These are phyloP conservation scores for Cicer cuneatum DNA, from an alignment of 306 rosid species.

Conservation along the genomic window DNA sequence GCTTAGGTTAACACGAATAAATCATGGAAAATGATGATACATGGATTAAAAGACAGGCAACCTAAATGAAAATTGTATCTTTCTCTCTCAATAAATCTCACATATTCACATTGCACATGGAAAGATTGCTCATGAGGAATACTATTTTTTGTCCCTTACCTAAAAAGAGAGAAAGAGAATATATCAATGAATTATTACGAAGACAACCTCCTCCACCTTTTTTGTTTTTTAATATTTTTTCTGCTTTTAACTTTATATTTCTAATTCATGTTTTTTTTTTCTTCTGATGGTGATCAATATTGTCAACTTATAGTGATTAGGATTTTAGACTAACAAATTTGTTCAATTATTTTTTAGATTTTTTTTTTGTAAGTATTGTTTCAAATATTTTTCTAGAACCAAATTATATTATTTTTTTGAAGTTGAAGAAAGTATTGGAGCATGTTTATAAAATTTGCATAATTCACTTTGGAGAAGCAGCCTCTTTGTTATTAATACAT, in stretches of 20 bases:
- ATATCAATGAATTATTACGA: constrained; percentile 22
- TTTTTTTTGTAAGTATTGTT: not conserved
- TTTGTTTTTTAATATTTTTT: constrained; percentile 1
- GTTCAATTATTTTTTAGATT: not conserved
- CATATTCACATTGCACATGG: constrained; percentile 48
- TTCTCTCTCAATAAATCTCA: not conserved
- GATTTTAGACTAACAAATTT: constrained; percentile 2
- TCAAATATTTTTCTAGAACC: not conserved
- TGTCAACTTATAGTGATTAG: constrained; percentile 29
- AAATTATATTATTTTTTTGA: not conserved
- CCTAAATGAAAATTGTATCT: not conserved
- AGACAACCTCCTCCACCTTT: constrained; percentile 9
- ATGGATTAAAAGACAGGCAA: constrained; percentile 35
- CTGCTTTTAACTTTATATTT: constrained; percentile 27
- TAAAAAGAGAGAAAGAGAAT: constrained; percentile 34
- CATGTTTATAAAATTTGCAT: not conserved
- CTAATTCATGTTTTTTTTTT: constrained; percentile 29
- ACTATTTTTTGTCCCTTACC: constrained; percentile 41
- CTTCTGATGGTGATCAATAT: constrained; percentile 18
- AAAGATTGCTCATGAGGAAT: constrained; percentile 30
- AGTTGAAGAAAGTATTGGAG: not conserved
- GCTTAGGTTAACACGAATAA: constrained; percentile 26
- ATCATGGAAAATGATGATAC: constrained; percentile 46
- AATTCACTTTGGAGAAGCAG: not conserved
- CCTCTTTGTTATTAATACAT: no score